A percentile compares a stretch with the other conserved stretches of the same genome.
phyloP scores from a whole-genome alignment of 2,329 filamentous ascomycete genomes.

The Pseudopithomyces chartarum region DNA sequence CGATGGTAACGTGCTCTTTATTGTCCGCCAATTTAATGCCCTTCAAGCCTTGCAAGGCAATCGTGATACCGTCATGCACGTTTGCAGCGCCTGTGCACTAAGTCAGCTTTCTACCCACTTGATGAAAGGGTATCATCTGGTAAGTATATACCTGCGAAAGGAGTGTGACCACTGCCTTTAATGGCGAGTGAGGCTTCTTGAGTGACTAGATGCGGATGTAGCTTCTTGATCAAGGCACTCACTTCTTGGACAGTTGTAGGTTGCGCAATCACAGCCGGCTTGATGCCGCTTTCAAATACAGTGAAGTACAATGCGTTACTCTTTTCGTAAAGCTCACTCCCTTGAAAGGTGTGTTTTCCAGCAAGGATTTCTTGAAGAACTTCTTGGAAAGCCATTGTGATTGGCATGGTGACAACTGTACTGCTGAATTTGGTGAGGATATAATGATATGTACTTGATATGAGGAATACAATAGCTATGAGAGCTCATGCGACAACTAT shows the following conservation, averaged over 20 bases:
- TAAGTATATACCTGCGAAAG: constrained; percentile 2
- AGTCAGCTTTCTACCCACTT: background rate
- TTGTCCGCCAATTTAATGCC: constrained; percentile 6
- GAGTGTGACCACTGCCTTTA: constrained; percentile 8
- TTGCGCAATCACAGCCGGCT: constrained; percentile 7
- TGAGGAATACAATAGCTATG: no score
- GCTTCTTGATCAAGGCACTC: constrained; percentile 2
- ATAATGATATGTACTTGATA: background rate
- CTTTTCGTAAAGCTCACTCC: constrained; percentile 8
- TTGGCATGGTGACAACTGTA: background rate
- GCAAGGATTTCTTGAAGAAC: background rate
- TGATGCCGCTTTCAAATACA: constrained; percentile 7
- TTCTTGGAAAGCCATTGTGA: background rate
- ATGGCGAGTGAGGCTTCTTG: constrained; percentile 3
- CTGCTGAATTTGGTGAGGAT: background rate
- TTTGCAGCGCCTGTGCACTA: background rate
- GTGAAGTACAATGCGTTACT: constrained; percentile 10
- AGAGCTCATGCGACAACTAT: no score
- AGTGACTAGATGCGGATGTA: background rate
- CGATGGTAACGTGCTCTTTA: constrained; percentile 1
- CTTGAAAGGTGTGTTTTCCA: constrained; percentile 4
- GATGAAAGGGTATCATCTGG: background rate
- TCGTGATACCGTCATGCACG: constrained; percentile 8
- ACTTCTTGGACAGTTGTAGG: constrained; percentile 10
- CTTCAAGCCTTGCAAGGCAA: constrained; percentile 4